These are phyloP conservation scores for Tephrocybe sp. DNA, from an alignment of 768 basidiomycete genomes.

Conservation along the genomic window DNA sequence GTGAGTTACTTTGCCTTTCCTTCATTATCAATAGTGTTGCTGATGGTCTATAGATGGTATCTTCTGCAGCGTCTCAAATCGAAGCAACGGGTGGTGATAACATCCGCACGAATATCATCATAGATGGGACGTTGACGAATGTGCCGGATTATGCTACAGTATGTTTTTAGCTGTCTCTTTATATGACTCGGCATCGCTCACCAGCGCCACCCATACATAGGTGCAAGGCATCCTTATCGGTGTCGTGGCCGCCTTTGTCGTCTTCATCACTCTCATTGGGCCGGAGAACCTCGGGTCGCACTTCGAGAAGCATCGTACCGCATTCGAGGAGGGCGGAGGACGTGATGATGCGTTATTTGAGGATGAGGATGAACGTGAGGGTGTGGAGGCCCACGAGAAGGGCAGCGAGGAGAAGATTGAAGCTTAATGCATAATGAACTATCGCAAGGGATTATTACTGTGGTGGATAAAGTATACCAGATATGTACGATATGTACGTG, in stretches of 20 bases:
- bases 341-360: conserved; percentile 38
- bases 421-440: too few species aligned
- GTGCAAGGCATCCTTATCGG: conserved; percentile 91
- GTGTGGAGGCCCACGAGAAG: neutral
- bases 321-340: conserved; percentile 73
- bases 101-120: conserved; percentile 45
- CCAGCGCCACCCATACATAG: conserved; percentile 21
- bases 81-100: conserved; percentile 75
- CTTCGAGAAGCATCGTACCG: conserved; percentile 81
- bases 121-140: conserved; percentile 35
- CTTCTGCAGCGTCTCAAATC: conserved; percentile 74
- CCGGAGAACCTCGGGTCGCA: conserved; percentile 76
- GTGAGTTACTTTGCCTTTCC: conserved; percentile 26
- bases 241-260: conserved; percentile 70
- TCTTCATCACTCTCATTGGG: conserved; percentile 75
- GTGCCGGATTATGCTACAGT: conserved; percentile 67
- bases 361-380: conserved; percentile 14
- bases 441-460: too few species aligned
- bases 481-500: too few species aligned
- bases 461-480: too few species aligned
- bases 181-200: neutral
- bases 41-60: conserved; percentile 43
- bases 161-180: conserved; percentile 9
- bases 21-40: conserved; percentile 2
- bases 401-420: too few species aligned